A percentile compares a stretch with the other conserved stretches of the same genome.
Evolutionary conservation across 2,329 filamentous ascomycete species (phyloP).

Genomic region (Penicillium rolfsii): DNA sequence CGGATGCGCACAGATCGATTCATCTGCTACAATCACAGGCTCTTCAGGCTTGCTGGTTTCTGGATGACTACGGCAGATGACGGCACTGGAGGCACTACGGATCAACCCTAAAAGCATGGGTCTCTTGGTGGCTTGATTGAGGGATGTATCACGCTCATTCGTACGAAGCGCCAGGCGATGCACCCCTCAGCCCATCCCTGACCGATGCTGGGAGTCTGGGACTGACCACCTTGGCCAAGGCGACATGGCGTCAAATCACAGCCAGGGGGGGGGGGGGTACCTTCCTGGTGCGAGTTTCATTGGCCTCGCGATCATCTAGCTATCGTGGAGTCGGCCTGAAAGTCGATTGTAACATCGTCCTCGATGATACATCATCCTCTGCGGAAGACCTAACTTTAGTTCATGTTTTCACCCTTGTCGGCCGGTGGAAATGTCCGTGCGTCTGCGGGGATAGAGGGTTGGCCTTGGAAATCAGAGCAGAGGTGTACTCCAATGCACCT

Average conservation of each 20-base stretch:
- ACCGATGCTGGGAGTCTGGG: neutral
- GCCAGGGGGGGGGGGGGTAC: neutral
- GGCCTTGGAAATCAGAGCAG: neutral
- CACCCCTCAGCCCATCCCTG: constrained; percentile 3
- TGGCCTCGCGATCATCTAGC: neutral
- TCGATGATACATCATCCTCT: neutral
- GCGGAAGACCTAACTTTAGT: too few species aligned
- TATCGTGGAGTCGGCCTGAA: neutral
- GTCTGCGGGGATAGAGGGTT: neutral
- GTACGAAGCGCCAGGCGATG: constrained; percentile 2
- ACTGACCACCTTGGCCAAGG: neutral
- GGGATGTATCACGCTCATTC: constrained; percentile 5
- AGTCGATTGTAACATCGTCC: neutral
- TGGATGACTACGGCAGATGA: constrained; percentile 13
- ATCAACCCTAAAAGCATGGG: neutral
- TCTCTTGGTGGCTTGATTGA: neutral
- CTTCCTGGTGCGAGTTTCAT: neutral
- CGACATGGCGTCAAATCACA: neutral
- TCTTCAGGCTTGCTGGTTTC: neutral
- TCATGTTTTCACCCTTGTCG: neutral
- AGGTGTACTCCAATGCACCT: neutral
- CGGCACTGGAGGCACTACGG: neutral
- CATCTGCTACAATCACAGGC: neutral
- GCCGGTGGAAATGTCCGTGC: neutral
- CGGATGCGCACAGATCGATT: neutral